phyloP scores from a whole-genome alignment of 2,329 filamentous ascomycete genomes.

The Aspergillus fijiensis region DNA sequence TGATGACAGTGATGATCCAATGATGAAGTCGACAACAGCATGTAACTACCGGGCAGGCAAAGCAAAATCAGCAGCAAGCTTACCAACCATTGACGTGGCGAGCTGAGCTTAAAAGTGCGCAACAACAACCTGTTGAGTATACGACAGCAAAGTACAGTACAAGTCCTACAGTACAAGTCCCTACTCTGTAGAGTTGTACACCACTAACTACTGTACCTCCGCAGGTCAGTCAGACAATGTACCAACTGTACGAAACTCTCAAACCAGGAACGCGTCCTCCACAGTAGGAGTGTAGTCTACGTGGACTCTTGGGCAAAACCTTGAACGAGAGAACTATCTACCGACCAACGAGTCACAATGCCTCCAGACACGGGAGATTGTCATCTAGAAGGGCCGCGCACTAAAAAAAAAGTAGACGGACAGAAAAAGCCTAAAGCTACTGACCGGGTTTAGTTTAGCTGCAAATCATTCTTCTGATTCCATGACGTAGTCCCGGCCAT shows the following conservation, averaged over 20 bases:
- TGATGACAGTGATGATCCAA: neutral
- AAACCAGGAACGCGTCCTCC: no score
- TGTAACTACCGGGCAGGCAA: neutral
- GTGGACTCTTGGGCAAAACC: no score
- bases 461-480: slow-evolving; percentile 23
- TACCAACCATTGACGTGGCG: neutral
- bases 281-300: no score
- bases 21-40: neutral
- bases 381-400: slow-evolving; percentile 23
- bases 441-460: slow-evolving; percentile 14
- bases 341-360: neutral
- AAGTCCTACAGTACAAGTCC: no score
- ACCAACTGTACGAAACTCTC: no score
- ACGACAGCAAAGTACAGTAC: no score
- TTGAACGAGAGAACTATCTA: neutral
- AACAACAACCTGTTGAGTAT: no score
- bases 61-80: neutral
- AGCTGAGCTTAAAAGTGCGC: neutral
- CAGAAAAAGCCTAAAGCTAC: no score
- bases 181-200: no score
- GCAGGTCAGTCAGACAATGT: no score
- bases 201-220: no score
- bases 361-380: slow-evolving; percentile 24
- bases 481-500: slow-evolving; percentile 23
- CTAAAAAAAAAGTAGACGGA: no score